Base-by-base conservation (phyloP, 1,284 basidiomycete genomes). In the Polyporus tsugae region DNA sequence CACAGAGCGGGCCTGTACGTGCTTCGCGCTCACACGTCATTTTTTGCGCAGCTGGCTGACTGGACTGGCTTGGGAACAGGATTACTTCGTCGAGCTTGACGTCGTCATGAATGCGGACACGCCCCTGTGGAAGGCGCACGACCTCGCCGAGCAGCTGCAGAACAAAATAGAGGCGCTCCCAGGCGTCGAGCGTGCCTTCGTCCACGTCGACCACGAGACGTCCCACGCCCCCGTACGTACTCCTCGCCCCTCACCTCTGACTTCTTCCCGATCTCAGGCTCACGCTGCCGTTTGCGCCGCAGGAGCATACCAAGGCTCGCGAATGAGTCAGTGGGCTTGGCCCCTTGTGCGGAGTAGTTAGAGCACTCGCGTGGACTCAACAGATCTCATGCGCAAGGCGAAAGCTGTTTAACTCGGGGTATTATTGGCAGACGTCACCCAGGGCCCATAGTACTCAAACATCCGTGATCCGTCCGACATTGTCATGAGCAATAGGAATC, bases 51-150 rank as follows among this genome's bases (percentile, higher is more conserved):
- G 39, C 49, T 55, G 52, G 42, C 64, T 15, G 60, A n/a, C 29
- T 11, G 22, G 25, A 36, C 22, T 22, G 9, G 46, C 46, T 49
- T 49, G 46, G 42, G 35, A 46, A 35, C 46, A 65, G 60, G 87
- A 95, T 68, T 97, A 95, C 78, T 94, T 96, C 76, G 96, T 98
- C 61, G 97, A 98, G 81, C 88, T 98, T 6, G 97, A 99, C 79
- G 90, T 99, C 65, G 97, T 99, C 25, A 95, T 99, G 90, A 87
- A 91, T 72, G 93, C 91, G 2, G 89, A 91, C 69, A 97, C 96
- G 53, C 94, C 95, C 0, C 82, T 99, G 0, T 94, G 92, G 91
- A 91, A 93, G 77, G 94, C 96, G n/a, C 97, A 99, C 80, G 97
- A 99, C 79, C 81, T 98, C 68, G 92, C 93, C 64, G 96, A 98